phyloP scores from a whole-genome alignment of 306 rosid species.

The Dryas alaskensis region DNA sequence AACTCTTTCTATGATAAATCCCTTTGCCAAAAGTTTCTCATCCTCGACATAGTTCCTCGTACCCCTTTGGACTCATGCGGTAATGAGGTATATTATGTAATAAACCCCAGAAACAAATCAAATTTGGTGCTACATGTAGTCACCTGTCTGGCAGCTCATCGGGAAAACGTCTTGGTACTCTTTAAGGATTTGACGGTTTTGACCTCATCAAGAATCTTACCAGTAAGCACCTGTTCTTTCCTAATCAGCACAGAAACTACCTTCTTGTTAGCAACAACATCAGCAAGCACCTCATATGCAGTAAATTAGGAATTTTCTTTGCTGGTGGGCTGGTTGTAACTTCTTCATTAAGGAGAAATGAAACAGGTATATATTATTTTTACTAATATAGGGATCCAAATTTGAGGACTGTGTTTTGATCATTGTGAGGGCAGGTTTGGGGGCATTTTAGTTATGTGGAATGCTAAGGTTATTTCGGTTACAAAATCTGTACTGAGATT shows the following conservation, averaged over 20 bases:
- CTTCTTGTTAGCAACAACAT: neutral
- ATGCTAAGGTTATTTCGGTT: too few species aligned
- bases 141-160: neutral
- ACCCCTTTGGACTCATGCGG: neutral
- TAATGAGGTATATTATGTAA: neutral
- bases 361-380: too few species aligned
- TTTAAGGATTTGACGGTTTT: neutral
- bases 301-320: too few species aligned
- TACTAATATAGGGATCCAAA: too few species aligned
- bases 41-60: neutral
- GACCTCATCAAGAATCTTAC: neutral
- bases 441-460: too few species aligned
- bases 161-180: neutral
- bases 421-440: too few species aligned
- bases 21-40: neutral
- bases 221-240: neutral
- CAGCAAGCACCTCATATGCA: neutral
- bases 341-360: too few species aligned
- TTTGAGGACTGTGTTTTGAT: too few species aligned
- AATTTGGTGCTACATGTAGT: neutral
- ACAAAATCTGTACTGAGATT: too few species aligned
- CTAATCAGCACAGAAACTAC: neutral
- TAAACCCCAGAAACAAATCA: neutral
- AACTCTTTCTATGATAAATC: neutral
- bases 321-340: too few species aligned